Conservation (phyloP, 1,284 basidiomycete species). For the Somion occarium region DNA sequence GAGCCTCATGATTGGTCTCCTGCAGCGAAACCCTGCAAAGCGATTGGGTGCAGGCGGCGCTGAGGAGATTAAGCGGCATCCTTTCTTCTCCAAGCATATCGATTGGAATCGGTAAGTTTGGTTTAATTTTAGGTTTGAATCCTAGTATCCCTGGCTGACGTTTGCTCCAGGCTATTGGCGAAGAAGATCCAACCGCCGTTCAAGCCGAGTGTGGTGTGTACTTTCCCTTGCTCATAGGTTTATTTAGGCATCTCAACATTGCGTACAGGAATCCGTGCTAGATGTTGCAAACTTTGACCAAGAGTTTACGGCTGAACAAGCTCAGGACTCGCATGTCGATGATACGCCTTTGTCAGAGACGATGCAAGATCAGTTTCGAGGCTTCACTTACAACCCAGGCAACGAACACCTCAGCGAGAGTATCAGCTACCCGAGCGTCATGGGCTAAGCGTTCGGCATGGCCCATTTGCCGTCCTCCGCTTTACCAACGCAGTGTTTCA, state of each 20-base stretch:
- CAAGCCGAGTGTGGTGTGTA: constrained; percentile 90
- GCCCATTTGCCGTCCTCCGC: neutral
- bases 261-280: constrained; percentile 65
- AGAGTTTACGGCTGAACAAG: constrained; percentile 91
- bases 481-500: neutral
- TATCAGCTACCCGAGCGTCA: constrained; percentile 48
- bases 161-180: constrained; percentile 58
- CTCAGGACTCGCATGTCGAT: constrained; percentile 91
- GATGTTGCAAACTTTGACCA: constrained; percentile 92
- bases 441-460: constrained; percentile 20
- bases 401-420: constrained; percentile 79
- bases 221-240: constrained; percentile 11
- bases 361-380: constrained; percentile 91
- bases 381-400: constrained; percentile 80
- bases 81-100: constrained; percentile 93
- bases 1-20: constrained; percentile 82
- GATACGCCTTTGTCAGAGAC: constrained; percentile 91
- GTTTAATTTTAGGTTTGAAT: neutral
- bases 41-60: constrained; percentile 91
- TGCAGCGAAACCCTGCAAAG: constrained; percentile 85
- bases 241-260: neutral
- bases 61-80: constrained; percentile 94
- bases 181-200: constrained; percentile 99
- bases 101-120: constrained; percentile 74
- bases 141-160: neutral